These are phyloP conservation scores for Sporisorium iseilematis-ciliati DNA, from an alignment of 1,284 basidiomycete genomes.

Conservation along the genomic window DNA sequence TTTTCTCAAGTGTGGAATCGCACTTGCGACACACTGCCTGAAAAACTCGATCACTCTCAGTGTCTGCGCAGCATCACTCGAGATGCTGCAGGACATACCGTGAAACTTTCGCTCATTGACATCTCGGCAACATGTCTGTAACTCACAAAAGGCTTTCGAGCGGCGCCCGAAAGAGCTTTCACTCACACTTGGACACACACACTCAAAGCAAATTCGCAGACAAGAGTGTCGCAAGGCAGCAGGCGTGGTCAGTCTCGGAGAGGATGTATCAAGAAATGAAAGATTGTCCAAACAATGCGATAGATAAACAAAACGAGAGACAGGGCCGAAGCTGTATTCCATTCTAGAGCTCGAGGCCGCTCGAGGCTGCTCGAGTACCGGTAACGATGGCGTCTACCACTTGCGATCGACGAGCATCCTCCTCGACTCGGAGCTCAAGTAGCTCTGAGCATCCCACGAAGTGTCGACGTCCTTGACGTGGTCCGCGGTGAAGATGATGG, in stretches of 20 bases:
- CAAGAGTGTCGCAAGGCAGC: background rate
- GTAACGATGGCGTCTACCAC: constrained; percentile 22
- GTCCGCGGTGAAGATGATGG: constrained; percentile 61
- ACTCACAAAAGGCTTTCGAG: too few species aligned
- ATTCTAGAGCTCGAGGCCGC: background rate
- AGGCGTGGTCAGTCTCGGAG: too few species aligned
- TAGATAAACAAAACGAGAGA: constrained; percentile 5
- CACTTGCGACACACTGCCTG: constrained; percentile 8
- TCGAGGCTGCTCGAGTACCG: too few species aligned
- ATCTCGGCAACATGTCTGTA: too few species aligned
- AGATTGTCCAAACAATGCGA: constrained; percentile 27
- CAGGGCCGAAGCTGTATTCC: constrained; percentile 2
- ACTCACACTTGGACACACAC: background rate
- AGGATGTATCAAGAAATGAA: background rate
- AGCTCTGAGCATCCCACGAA: constrained; percentile 47
- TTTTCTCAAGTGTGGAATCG: background rate
- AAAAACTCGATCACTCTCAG: constrained; percentile 47
- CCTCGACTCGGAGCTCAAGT: constrained; percentile 46
- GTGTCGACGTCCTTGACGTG: constrained; percentile 38
- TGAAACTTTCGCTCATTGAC: background rate
- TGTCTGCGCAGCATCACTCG: background rate
- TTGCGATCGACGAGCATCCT: constrained; percentile 52
- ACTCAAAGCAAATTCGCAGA: background rate
- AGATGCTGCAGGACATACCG: too few species aligned
- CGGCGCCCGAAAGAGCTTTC: background rate